Conservation (phyloP, 2,329 filamentous ascomycete genomes). For the Colletotrichum tropicale region DNA sequence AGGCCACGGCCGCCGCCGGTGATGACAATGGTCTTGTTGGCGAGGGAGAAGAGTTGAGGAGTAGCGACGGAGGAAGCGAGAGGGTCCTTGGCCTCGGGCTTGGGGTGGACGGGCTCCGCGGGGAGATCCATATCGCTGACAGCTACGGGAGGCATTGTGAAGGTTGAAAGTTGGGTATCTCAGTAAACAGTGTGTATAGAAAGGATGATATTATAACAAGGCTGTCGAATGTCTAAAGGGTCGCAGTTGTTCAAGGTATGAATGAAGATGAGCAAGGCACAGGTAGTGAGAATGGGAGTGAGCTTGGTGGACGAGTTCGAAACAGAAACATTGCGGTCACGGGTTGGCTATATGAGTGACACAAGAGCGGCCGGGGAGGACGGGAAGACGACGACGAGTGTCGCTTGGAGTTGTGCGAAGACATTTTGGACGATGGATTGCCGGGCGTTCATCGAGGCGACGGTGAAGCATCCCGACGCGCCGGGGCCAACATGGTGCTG, state of each 20-base stretch:
- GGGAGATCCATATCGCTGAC: conserved; percentile 33
- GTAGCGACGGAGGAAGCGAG: conserved; percentile 30
- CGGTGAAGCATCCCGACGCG: not conserved
- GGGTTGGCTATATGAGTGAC: not conserved
- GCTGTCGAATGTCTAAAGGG: not conserved
- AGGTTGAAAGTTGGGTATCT: not conserved
- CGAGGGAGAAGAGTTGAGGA: conserved; percentile 47
- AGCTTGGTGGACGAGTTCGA: not conserved
- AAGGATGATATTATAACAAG: not conserved
- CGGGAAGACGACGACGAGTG: not conserved
- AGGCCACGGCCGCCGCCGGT: conserved; percentile 57
- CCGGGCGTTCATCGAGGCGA: not conserved
- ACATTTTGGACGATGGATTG: not conserved
- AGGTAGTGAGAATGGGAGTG: not conserved
- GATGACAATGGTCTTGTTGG: conserved; percentile 48
- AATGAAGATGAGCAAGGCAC: not conserved
- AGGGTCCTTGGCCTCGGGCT: conserved; percentile 34
- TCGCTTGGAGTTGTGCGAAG: conserved; percentile 17
- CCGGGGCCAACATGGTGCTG: not conserved
- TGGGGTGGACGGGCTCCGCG: conserved; percentile 22
- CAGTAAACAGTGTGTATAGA: not conserved
- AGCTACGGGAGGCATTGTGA: conserved; percentile 25
- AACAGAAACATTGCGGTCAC: not conserved
- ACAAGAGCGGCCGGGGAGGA: not conserved
- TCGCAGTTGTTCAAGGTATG: not conserved